phyloP scores from a whole-genome alignment of 1,284 basidiomycete genomes.

The Coniophora puteana region DNA sequence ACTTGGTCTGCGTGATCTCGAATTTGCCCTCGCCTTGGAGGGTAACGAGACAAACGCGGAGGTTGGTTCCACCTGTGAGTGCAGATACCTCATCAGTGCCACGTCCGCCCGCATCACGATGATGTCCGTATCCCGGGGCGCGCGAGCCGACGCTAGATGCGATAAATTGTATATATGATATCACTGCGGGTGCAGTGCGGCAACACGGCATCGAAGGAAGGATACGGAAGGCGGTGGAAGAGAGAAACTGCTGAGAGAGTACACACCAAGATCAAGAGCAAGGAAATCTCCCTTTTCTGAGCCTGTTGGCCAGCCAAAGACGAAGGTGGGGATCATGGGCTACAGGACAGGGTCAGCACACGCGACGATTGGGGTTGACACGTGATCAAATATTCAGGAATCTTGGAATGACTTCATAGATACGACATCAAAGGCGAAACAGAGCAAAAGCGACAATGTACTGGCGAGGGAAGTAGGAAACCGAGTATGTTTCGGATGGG shows the following conservation, averaged over 20 bases:
- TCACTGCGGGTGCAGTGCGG: not conserved
- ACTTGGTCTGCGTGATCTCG: constrained; percentile 97
- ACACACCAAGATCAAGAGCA: constrained; percentile 87
- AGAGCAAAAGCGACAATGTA: too few relatives aligned
- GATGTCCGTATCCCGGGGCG: too few relatives aligned
- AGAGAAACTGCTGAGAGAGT: constrained; percentile 4
- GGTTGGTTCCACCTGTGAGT: constrained; percentile 81
- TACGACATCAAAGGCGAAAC: not conserved
- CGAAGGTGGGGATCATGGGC: constrained; percentile 96
- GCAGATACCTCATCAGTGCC: not conserved
- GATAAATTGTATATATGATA: not conserved
- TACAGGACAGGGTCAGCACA: constrained; percentile 27
- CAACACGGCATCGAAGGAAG: not conserved
- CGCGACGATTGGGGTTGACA: not conserved
- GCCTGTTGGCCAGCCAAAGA: constrained; percentile 96
- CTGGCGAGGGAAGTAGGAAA: too few relatives aligned
- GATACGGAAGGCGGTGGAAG: constrained; percentile 2
- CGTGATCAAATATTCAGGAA: constrained; percentile 4
- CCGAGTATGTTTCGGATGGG: too few relatives aligned
- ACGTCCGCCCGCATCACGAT: too few relatives aligned
- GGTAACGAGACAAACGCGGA: constrained; percentile 95
- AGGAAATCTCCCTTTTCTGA: constrained; percentile 89
- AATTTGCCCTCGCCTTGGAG: constrained; percentile 93
- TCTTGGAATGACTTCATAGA: not conserved
- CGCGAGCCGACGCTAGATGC: not conserved